Percentiles rank a stretch among this genome's conserved stretches.
phyloP scores from a whole-genome alignment of 345 rosid species.

The Euphorbia pulcherrima region DNA sequence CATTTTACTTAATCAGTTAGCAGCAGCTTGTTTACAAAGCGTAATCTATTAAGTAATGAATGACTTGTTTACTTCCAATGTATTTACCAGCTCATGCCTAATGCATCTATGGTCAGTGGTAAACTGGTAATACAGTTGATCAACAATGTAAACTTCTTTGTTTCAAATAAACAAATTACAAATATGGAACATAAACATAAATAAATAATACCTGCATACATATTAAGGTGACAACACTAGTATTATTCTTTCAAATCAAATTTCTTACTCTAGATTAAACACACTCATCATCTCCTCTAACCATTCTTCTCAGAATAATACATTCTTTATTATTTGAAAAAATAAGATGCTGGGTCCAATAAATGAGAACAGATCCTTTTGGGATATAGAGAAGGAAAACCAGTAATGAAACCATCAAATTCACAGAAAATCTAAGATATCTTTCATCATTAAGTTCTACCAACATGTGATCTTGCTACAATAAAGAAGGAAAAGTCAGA shows the following conservation, averaged over 20 bases:
- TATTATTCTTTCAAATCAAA: constrained; percentile 5
- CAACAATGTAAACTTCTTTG: background rate
- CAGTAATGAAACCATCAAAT: background rate
- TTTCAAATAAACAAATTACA: background rate
- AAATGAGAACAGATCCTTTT: background rate
- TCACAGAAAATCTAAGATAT: background rate
- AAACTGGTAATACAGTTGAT: background rate
- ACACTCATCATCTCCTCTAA: background rate
- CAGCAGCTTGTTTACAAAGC: background rate
- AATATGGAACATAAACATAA: background rate
- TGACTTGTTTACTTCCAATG: no score
- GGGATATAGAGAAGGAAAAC: background rate
- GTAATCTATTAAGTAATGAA: no score
- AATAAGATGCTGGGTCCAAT: background rate
- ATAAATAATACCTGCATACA: background rate
- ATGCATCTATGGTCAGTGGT: background rate
- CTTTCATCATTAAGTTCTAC: background rate
- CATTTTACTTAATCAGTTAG: background rate
- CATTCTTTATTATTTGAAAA: background rate
- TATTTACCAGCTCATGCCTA: background rate
- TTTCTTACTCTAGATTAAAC: background rate
- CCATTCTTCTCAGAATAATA: background rate
- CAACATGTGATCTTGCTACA: no score
- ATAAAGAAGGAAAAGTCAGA: background rate
- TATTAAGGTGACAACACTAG: background rate